Base-by-base conservation (phyloP, 164 flowering plant species). In the Magnolia kwangsiensis region DNA sequence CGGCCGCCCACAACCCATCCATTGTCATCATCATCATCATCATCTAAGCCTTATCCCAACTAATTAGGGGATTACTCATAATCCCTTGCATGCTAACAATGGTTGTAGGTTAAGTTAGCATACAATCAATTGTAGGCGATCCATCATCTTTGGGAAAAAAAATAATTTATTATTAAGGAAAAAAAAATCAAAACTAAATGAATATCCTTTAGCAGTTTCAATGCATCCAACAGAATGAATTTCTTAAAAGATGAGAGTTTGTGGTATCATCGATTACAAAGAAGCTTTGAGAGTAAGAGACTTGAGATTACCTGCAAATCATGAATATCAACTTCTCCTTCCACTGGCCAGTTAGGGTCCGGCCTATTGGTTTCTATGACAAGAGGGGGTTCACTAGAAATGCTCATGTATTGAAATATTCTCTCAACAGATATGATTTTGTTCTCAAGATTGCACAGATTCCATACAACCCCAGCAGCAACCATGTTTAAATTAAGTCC, bases 391-490 rank as follows among this genome's bases (percentile, higher is more conserved):
- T 82, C 83, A 63, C 84, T 77, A 14, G 82, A 80, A n/a, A 85
- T 81, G 11, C 50, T 0, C 7, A 78, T 67, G 69, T 80, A 86
- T 23, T 81, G 86, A 55, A 79, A 58, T 13, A 83, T 79, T 77
- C 86, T 77, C 74, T 83, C 86, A 55, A 81, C 88, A 13, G 88
- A 86, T 50, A 86, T 86, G 7, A 88, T 88, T 55, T 74, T 86
- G 76, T 86, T 88, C 81, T 88, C 90, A 75, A 86, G 45, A 37
- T 76, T 67, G 77, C 89, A 86, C n/a, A 86, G 80, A 50, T 69
- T 77, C 88, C 85, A 83, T 31, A 85, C 77, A 1, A 83, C 74
- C 80, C 77, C 63, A 5, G 81, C 75, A 77, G 75, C 87, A 29
- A 83, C 13, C 80, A 69, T 72, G 72, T 85, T 85, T 71, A 88